These are phyloP conservation scores for Aaosphaeria pasadenensis DNA, from an alignment of 2,329 filamentous ascomycete species.

Conservation along the genomic window DNA sequence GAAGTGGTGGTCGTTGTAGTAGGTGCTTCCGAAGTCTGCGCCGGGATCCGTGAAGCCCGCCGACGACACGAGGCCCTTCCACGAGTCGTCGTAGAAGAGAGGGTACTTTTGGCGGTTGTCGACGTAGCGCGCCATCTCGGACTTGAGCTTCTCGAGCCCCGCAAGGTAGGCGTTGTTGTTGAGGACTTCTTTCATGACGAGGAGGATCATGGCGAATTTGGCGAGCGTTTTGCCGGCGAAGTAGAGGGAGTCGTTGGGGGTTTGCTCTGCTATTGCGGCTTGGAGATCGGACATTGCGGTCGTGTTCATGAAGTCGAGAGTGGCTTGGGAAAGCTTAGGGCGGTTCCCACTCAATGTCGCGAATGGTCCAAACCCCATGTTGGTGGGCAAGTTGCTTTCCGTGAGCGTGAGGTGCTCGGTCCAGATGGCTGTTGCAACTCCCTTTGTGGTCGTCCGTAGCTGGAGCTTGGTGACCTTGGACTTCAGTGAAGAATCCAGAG, in stretches of 20 bases:
- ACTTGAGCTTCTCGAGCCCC: constrained; percentile 50
- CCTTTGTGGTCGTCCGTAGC: constrained; percentile 82
- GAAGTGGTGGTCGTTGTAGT: constrained; percentile 69
- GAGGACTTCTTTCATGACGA: constrained; percentile 54
- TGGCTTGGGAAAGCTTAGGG: constrained; percentile 35
- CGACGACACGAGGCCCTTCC: constrained; percentile 79
- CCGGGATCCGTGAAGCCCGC: constrained; percentile 71
- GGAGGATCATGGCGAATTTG: constrained; percentile 44
- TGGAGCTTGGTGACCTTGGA: constrained; percentile 52
- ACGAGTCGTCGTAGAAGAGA: constrained; percentile 57
- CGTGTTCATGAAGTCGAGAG: constrained; percentile 58
- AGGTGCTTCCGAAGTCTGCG: constrained; percentile 81
- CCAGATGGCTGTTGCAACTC: constrained; percentile 68
- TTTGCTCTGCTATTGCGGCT: constrained; percentile 71
- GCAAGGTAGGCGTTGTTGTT: constrained; percentile 50
- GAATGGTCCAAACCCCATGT: constrained; percentile 80
- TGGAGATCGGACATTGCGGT: constrained; percentile 70
- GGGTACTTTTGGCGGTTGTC: constrained; percentile 45
- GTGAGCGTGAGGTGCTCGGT: constrained; percentile 61
- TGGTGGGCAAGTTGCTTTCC: constrained; percentile 68
- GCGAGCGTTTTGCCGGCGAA: constrained; percentile 68
- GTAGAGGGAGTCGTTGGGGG: constrained; percentile 83
- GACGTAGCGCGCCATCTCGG: constrained; percentile 47
- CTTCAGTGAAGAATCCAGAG: constrained; percentile 62
- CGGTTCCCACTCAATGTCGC: constrained; percentile 46